Percentiles rank a stretch among this genome's conserved stretches.
Evolutionary conservation across 208 protist species (phyloP).

Genomic region (Trypanosoma brucei): DNA sequence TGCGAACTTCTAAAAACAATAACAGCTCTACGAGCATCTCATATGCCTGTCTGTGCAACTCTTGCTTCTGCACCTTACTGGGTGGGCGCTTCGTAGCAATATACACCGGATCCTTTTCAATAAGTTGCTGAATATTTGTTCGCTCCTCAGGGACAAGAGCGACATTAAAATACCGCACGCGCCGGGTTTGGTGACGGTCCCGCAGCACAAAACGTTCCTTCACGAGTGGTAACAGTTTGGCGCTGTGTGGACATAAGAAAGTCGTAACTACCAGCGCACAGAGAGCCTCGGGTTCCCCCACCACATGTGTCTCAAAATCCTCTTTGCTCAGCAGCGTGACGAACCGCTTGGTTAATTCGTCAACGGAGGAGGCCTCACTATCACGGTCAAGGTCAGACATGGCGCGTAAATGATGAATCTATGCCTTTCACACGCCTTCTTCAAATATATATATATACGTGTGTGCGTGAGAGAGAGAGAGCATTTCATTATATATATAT

Average conservation of each 20-base stretch:
- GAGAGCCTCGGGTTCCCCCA: slow-evolving; percentile 52
- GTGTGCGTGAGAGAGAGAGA: not conserved
- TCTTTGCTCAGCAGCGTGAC: slow-evolving; percentile 52
- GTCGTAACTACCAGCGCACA: slow-evolving; percentile 74
- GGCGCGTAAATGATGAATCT: not conserved
- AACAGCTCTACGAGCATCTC: slow-evolving; percentile 59
- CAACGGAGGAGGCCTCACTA: slow-evolving; percentile 28
- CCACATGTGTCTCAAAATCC: slow-evolving; percentile 60
- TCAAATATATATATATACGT: not conserved
- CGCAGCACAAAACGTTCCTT: slow-evolving; percentile 39
- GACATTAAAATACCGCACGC: slow-evolving; percentile 81
- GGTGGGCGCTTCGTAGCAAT: slow-evolving; percentile 44
- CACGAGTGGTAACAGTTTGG: slow-evolving; percentile 29
- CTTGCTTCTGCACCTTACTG: slow-evolving; percentile 32
- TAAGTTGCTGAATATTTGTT: slow-evolving; percentile 52
- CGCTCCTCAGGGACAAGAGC: slow-evolving; percentile 63
- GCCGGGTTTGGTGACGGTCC: slow-evolving; percentile 40
- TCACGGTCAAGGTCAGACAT: slow-evolving; percentile 27
- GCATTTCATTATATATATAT: too few relatives aligned
- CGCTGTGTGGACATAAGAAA: slow-evolving; percentile 71
- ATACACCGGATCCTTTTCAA: slow-evolving; percentile 59
- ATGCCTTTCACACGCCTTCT: not conserved
- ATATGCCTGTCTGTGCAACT: slow-evolving; percentile 61
- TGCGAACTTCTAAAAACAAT: slow-evolving; percentile 47
- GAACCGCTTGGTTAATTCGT: slow-evolving; percentile 46